Base-by-base conservation (phyloP, 2,329 filamentous ascomycete genomes). In the Aspergillus luchuensis region DNA sequence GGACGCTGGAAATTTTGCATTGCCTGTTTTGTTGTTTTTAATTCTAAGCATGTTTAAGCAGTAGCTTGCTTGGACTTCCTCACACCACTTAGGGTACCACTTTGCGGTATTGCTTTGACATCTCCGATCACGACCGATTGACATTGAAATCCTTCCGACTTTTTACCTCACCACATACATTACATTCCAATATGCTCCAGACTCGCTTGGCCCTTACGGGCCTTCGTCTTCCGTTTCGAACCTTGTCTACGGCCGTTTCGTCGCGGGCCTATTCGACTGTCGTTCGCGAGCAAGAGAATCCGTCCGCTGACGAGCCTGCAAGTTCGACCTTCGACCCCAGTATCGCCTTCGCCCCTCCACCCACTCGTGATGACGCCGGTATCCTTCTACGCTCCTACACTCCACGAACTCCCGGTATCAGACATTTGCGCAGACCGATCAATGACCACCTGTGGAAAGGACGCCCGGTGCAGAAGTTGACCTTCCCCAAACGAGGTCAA, bases 371-470 rank as follows among this genome's bases (percentile, higher is more conserved):
- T 58, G 74, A 79, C 28, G 68, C 67, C 45, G 78, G 74, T 61
- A 69, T 78, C 17, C 79, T 83, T 48, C 75, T 98, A 76, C 88
- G 91, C 70, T 95, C 91, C 57, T 99, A 97, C 78, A 98, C 91
- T 76, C 95, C 95, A 38, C 88, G 92, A 70, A 97, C 95, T 0
- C 94, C 94, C 11, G 95, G 95, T 84, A 78, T 96, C 61, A 89
- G 95, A 71, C 95, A 99, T 85, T 82, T 99, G 66, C 90, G 89
- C 76, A 87, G 95, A 47, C 92, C 95, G 13, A 89, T 97, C 78
- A 98, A 98, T 78, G 92, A 97, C 72, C 95, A 99, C 77, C 81
- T 99, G 49, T 98, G 92, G 92, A 97, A 96, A 79, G 95, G 95
- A 60, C 85, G 92, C 59, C 91, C 95, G 0, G 88, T 90, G 67